Evolutionary conservation across 2,329 filamentous ascomycete species (phyloP).

Genomic region (Pyrenochaeta sp.): DNA sequence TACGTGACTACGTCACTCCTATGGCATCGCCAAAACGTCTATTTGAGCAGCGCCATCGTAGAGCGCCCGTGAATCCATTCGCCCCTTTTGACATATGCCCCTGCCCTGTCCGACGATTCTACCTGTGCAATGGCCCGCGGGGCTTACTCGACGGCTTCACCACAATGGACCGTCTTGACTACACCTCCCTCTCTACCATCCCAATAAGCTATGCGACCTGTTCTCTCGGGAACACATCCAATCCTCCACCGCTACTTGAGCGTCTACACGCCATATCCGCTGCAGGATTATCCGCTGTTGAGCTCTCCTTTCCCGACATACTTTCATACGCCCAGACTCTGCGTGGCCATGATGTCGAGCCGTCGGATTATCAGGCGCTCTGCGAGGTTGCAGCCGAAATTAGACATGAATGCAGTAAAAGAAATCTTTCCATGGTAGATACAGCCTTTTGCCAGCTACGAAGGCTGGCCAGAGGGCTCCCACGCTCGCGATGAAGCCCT

Average conservation of each 20-base stretch:
- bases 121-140: neutral
- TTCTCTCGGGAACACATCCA: conserved; percentile 59
- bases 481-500: conserved; percentile 70
- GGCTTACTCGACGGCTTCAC: neutral
- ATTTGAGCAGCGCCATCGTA: neutral
- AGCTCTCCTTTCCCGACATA: conserved; percentile 79
- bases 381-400: conserved; percentile 64
- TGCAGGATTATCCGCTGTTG: conserved; percentile 73
- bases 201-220: conserved; percentile 65
- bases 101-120: neutral
- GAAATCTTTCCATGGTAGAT: conserved; percentile 73
- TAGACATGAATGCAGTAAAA: conserved; percentile 61
- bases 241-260: conserved; percentile 61
- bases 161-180: conserved; percentile 46
- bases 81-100: neutral
- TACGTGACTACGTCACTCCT: conserved; percentile 43
- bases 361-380: conserved; percentile 68
- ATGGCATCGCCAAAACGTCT: conserved; percentile 19
- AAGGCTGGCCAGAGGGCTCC: conserved; percentile 72
- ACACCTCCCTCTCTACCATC: conserved; percentile 49
- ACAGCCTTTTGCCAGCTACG: conserved; percentile 80
- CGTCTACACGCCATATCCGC: conserved; percentile 70
- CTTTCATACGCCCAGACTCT: conserved; percentile 66
- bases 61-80: no score
- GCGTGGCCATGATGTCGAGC: conserved; percentile 59